phyloP scores from a whole-genome alignment of 768 basidiomycete genomes.

The Kwoniella botswanensis region DNA sequence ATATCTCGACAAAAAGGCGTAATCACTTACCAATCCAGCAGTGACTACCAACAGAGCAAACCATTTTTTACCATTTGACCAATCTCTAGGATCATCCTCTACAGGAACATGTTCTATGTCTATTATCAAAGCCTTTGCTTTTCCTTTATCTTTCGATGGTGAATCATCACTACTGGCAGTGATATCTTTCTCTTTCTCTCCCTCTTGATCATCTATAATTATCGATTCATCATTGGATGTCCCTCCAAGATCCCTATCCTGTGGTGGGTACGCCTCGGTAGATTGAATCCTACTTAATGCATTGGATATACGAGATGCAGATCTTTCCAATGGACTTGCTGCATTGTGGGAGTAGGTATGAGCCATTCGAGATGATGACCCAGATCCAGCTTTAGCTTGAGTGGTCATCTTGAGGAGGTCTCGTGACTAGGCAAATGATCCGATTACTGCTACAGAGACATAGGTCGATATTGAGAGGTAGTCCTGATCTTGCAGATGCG shows the following conservation, averaged over 20 bases:
- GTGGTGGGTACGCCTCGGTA: conserved; percentile 25
- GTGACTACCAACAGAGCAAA: conserved; percentile 43
- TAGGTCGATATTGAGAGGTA: not conserved
- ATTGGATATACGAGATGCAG: conserved; percentile 16
- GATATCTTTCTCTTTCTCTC: conserved; percentile 5
- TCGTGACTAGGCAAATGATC: not conserved
- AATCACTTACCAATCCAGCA: conserved; percentile 38
- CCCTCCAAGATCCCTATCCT: not conserved
- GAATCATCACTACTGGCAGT: not conserved
- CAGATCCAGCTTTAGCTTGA: no score
- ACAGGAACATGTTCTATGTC: conserved; percentile 60
- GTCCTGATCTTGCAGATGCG: not conserved
- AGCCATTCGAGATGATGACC: no score
- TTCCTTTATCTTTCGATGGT: not conserved
- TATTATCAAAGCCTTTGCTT: conserved; percentile 25
- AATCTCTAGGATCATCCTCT: conserved; percentile 59
- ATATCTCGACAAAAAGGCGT: not conserved
- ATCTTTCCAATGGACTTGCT: conserved; percentile 16
- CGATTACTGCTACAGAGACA: not conserved
- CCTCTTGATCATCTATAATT: not conserved
- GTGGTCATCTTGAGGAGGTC: no score
- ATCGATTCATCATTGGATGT: no score
- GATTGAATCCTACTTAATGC: conserved; percentile 19
- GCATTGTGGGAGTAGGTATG: not conserved
- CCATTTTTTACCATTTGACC: conserved; percentile 55